Conservation (phyloP, 169 alveolate genomes). For the Plasmodium fragile region DNA sequence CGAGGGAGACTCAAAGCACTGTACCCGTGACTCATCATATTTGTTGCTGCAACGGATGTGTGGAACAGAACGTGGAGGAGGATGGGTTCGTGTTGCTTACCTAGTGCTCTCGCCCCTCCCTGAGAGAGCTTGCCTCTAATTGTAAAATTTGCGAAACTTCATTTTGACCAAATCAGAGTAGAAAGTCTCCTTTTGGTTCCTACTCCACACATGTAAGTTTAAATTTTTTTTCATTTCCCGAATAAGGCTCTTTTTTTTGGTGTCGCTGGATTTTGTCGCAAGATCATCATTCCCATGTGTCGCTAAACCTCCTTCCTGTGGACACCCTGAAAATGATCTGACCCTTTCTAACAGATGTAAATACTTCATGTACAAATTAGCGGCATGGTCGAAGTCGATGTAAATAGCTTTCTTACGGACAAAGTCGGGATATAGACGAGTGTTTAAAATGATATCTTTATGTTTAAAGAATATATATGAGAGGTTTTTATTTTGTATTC, state of each 20-base stretch:
- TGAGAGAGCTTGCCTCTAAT: not conserved
- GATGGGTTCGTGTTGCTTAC: not conserved
- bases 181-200: conserved; percentile 26
- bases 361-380: conserved; percentile 34
- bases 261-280: not conserved
- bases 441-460: conserved; percentile 12
- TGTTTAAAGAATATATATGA: conserved; percentile 15
- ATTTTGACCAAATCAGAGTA: conserved; percentile 9
- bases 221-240: conserved; percentile 44
- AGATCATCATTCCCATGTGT: not conserved
- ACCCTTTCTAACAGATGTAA: not conserved
- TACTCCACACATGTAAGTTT: conserved; percentile 50
- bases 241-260: conserved; percentile 12
- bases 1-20: not conserved
- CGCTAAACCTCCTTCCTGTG: not conserved
- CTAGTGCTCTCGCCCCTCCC: not conserved
- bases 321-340: not conserved
- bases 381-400: conserved; percentile 38
- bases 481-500: conserved; percentile 6
- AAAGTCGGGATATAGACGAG: conserved; percentile 27
- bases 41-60: not conserved
- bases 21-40: not conserved
- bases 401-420: conserved; percentile 22
- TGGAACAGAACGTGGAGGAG: not conserved
- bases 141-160: conserved; percentile 62